These are phyloP conservation scores for Aspergillus incahuasiensis DNA, from an alignment of 495 filamentous ascomycete genomes.

Conservation along the genomic window DNA sequence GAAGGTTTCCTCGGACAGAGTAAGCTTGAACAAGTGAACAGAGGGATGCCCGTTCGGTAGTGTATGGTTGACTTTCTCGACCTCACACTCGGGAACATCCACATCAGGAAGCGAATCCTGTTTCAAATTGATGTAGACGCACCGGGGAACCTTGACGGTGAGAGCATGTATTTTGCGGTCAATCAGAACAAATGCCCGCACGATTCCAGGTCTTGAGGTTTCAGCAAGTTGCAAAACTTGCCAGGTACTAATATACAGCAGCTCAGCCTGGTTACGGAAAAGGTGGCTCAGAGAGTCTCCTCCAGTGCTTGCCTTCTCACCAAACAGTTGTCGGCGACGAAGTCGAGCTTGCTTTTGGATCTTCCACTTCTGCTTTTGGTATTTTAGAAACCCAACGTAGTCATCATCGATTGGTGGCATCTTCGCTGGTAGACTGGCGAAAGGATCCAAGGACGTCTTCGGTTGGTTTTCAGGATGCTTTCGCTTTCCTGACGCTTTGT, in stretches of 20 bases:
- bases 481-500: conserved; percentile 69
- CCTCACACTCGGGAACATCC: conserved; percentile 77
- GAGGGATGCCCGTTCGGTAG: conserved; percentile 94
- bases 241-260: conserved; percentile 88
- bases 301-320: conserved; percentile 67
- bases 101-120: conserved; percentile 82
- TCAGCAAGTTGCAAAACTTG: conserved; percentile 83
- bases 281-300: conserved; percentile 74
- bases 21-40: conserved; percentile 88
- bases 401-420: conserved; percentile 88
- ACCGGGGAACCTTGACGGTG: conserved; percentile 83
- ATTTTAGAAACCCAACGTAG: conserved; percentile 83
- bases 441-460: conserved; percentile 67
- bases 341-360: conserved; percentile 90
- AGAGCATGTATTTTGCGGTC: conserved; percentile 84
- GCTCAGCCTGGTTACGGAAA: conserved; percentile 86
- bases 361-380: conserved; percentile 99
- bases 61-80: conserved; percentile 87
- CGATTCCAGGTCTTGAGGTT: conserved; percentile 76
- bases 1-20: conserved; percentile 82
- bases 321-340: conserved; percentile 87
- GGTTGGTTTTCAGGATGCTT: conserved; percentile 68
- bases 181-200: conserved; percentile 86
- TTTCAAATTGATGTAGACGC: conserved; percentile 88
- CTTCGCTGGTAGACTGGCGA: conserved; percentile 71